Percentiles rank a stretch among this genome's conserved stretches.
phyloP scores from a whole-genome alignment of 768 basidiomycete species.

The Lactifluus rugatus region DNA sequence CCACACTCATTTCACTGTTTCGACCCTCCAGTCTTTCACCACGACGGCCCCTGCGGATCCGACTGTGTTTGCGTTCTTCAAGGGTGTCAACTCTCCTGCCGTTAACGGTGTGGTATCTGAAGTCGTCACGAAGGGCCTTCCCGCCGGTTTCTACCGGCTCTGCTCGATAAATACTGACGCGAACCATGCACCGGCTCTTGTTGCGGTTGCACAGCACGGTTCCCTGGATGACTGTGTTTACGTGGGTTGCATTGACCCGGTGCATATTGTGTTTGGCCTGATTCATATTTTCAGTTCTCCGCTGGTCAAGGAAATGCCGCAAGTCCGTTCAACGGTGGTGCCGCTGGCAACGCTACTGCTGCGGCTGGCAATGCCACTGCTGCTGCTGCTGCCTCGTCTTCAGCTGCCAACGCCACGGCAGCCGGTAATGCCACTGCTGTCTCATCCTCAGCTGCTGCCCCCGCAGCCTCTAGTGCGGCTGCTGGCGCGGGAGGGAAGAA shows the following conservation, averaged over 20 bases:
- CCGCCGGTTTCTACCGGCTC: conserved; percentile 34
- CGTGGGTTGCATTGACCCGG: conserved; percentile 20
- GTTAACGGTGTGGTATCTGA: conserved; percentile 33
- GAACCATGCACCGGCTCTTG: conserved; percentile 34
- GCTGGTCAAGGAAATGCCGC: background rate
- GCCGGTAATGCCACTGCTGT: conserved; percentile 9
- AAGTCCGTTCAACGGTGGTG: background rate
- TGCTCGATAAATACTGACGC: conserved; percentile 37
- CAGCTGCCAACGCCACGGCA: no score
- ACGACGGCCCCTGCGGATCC: conserved; percentile 43
- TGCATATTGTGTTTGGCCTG: background rate
- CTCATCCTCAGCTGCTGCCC: background rate
- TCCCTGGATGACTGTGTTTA: conserved; percentile 33
- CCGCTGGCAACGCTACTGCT: background rate
- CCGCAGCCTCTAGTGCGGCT: no score
- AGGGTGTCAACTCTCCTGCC: conserved; percentile 39
- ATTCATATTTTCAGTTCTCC: conserved; percentile 5
- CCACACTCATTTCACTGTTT: conserved; percentile 54
- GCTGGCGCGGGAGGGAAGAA: no score
- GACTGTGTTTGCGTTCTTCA: conserved; percentile 49
- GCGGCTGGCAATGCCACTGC: background rate
- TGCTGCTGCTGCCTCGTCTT: conserved; percentile 10
- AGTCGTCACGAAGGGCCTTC: conserved; percentile 34
- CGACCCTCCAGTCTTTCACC: conserved; percentile 38
- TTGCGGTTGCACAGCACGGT: conserved; percentile 36